Evolutionary conservation across 345 rosid species (phyloP).

Genomic region (Corchorus olitorius): DNA sequence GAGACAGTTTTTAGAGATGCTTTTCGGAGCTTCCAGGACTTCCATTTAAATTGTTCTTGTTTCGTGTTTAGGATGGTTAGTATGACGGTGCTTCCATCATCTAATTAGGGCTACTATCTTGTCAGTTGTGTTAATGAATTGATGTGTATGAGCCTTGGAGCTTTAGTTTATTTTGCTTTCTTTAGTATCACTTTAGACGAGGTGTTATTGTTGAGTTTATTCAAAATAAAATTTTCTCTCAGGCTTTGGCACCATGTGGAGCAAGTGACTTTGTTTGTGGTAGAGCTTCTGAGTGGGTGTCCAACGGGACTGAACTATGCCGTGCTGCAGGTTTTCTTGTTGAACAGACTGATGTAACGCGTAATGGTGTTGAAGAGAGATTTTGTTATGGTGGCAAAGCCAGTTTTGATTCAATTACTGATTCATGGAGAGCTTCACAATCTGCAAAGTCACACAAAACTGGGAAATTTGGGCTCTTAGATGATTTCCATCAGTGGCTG

Average conservation of each 20-base stretch:
- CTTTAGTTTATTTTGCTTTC: conserved; percentile 10
- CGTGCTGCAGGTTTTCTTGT: conserved; percentile 81
- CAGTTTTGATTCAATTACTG: conserved; percentile 77
- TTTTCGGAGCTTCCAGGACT: background rate
- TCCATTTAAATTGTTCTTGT: background rate
- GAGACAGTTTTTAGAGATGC: background rate
- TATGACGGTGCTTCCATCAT: conserved; percentile 11
- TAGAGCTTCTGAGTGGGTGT: conserved; percentile 74
- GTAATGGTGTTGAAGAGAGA: conserved; percentile 38
- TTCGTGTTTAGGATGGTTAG: background rate
- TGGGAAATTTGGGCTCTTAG: conserved; percentile 28
- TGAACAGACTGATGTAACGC: conserved; percentile 31
- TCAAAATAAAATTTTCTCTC: conserved; percentile 28
- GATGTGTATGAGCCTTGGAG: background rate
- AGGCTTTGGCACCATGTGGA: conserved; percentile 86
- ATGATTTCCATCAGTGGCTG: conserved; percentile 55
- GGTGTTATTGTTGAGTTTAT: conserved; percentile 16
- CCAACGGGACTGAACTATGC: conserved; percentile 88
- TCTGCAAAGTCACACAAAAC: conserved; percentile 41
- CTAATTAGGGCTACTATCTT: conserved; percentile 7
- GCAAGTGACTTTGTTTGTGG: conserved; percentile 76
- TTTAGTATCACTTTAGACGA: background rate
- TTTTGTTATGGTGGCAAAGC: conserved; percentile 83
- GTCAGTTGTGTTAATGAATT: conserved; percentile 6
- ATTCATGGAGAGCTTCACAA: conserved; percentile 59